These are phyloP conservation scores for Suhomyces bolitotheri DNA, from an alignment of 1,139 yeast genomes.

Conservation along the genomic window DNA sequence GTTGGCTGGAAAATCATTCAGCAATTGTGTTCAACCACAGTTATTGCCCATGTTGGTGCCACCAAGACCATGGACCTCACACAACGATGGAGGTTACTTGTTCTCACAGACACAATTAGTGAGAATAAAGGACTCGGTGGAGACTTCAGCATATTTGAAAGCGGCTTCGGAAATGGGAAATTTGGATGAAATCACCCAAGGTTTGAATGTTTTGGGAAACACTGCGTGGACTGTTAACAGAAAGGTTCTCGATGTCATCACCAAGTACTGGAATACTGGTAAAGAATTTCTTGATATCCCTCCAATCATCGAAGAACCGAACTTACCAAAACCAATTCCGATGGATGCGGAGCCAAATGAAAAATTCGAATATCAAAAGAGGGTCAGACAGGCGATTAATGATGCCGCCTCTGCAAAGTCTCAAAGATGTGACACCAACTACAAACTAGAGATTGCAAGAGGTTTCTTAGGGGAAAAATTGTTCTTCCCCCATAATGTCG, in stretches of 20 bases:
- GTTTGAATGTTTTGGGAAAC: constrained; percentile 82
- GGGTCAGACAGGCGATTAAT: constrained; percentile 56
- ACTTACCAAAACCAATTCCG: constrained; percentile 66
- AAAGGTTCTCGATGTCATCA: constrained; percentile 64
- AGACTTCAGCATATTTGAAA: constrained; percentile 81
- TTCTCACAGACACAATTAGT: constrained; percentile 64
- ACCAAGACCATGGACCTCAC: constrained; percentile 84
- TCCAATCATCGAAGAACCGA: constrained; percentile 50
- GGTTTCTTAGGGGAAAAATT: constrained; percentile 88
- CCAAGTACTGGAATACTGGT: constrained; percentile 86
- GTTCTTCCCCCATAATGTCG: constrained; percentile 91
- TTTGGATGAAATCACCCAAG: constrained; percentile 68
- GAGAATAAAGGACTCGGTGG: constrained; percentile 84
- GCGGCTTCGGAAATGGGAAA: constrained; percentile 77
- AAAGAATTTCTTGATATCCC: constrained; percentile 82
- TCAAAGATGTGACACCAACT: constrained; percentile 89
- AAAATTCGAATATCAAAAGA: constrained; percentile 65
- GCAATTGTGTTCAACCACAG: constrained; percentile 81
- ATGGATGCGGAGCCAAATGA: constrained; percentile 69
- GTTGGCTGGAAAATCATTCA: constrained; percentile 65
- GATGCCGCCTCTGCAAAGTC: constrained; percentile 73
- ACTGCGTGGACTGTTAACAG: constrained; percentile 94
- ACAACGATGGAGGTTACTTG: constrained; percentile 81
- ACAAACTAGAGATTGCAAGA: constrained; percentile 91
- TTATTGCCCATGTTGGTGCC: constrained; percentile 87